These are phyloP conservation scores for Serendipita vermifera DNA, from an alignment of 768 basidiomycete species.

Conservation along the genomic window DNA sequence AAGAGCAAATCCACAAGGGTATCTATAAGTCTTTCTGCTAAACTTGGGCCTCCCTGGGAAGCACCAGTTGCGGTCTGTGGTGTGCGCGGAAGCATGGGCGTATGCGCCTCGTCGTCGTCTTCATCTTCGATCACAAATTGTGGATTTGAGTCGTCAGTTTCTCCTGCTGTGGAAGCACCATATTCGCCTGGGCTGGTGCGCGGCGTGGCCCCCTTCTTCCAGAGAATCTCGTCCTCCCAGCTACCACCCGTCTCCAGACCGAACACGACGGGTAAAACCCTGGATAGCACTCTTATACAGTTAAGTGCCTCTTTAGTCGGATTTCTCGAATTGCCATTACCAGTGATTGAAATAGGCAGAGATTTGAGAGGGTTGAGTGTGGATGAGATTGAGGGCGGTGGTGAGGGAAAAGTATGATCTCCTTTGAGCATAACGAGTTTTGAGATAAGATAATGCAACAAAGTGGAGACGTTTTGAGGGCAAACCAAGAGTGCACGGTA, in stretches of 20 bases:
- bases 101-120: conserved; percentile 36
- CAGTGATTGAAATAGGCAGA: conserved; percentile 28
- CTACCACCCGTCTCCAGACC: conserved; percentile 57
- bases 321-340: conserved; percentile 34
- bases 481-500: conserved; percentile 68
- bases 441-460: conserved; percentile 55
- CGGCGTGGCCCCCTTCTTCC: conserved; percentile 46
- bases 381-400: conserved; percentile 36
- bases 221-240: conserved; percentile 71
- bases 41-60: conserved; percentile 27
- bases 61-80: conserved; percentile 12
- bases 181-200: neutral
- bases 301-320: conserved; percentile 82
- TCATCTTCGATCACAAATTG: conserved; percentile 91
- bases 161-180: conserved; percentile 17
- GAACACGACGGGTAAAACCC: conserved; percentile 83
- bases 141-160: conserved; percentile 19
- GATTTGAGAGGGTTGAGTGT: conserved; percentile 46
- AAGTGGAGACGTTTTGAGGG: conserved; percentile 76
- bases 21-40: conserved; percentile 68
- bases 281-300: conserved; percentile 78
- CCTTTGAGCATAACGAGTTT: conserved; percentile 63
- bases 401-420: conserved; percentile 66
- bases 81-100: conserved; percentile 13
- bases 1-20: conserved; percentile 78